These are phyloP conservation scores for Protomyces inundatus DNA, from an alignment of 1,139 yeast species.

Conservation along the genomic window DNA sequence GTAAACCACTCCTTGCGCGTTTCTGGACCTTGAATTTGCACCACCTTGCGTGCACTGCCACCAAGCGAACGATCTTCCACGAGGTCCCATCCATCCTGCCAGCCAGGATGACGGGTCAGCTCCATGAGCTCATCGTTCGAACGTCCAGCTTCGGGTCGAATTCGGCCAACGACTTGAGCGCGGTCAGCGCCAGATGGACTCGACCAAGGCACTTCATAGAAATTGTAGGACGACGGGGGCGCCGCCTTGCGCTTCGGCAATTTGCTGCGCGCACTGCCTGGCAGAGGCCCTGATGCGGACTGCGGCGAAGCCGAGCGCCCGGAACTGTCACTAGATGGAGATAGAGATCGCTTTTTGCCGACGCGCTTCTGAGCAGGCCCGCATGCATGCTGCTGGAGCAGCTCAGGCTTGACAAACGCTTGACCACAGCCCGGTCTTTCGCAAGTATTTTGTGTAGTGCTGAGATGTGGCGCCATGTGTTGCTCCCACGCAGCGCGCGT, in stretches of 20 bases:
- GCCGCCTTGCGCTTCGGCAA: neutral
- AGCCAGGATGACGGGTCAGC: conserved; percentile 51
- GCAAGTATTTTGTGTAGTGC: too few species aligned
- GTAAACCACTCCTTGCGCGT: neutral
- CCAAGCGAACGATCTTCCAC: conserved; percentile 63
- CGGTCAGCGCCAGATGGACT: neutral
- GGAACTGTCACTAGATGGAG: too few species aligned
- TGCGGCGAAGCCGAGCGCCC: too few species aligned
- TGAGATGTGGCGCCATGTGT: neutral
- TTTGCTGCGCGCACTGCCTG: neutral
- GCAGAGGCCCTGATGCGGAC: too few species aligned
- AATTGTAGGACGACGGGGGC: neutral
- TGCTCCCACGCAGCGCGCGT: neutral
- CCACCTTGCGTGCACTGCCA: neutral
- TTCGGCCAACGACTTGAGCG: neutral
- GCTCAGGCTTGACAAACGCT: too few species aligned
- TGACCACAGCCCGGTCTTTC: too few species aligned
- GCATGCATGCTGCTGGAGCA: too few species aligned
- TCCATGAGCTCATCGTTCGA: conserved; percentile 64
- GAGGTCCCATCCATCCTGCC: conserved; percentile 64
- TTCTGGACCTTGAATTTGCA: neutral
- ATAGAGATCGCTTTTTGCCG: too few species aligned
- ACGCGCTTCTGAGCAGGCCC: too few species aligned
- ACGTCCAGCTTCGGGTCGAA: neutral
- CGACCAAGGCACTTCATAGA: neutral